These are phyloP conservation scores for Maudiozyma serrabonitensis DNA, from an alignment of 805 yeast species.

Conservation along the genomic window DNA sequence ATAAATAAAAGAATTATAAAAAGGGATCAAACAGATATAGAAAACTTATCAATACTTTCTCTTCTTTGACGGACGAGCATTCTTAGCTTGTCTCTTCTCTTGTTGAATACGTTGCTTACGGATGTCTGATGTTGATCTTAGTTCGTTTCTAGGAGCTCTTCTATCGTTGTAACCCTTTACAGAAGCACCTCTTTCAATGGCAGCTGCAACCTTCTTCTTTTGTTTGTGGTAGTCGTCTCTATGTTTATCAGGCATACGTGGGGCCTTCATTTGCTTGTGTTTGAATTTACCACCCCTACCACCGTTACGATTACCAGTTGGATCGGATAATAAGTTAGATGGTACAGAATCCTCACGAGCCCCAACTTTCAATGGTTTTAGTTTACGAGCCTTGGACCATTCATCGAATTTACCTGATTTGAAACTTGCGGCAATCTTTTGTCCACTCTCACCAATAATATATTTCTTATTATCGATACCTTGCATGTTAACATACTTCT, in stretches of 20 bases:
- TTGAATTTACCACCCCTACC: constrained; percentile 42
- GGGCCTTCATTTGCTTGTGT: constrained; percentile 70
- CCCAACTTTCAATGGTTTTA: constrained; percentile 46
- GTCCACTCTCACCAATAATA: constrained; percentile 93
- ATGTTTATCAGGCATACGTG: constrained; percentile 80
- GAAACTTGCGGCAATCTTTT: constrained; percentile 81
- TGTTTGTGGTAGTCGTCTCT: constrained; percentile 82
- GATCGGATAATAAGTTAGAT: constrained; percentile 28
- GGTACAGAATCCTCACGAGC: constrained; percentile 37
- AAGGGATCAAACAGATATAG: neutral
- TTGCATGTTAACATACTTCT: constrained; percentile 73
- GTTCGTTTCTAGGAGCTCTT: constrained; percentile 37
- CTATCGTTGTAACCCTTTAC: constrained; percentile 58
- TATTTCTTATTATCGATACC: constrained; percentile 70
- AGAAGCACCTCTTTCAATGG: constrained; percentile 60
- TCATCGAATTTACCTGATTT: constrained; percentile 85
- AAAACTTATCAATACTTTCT: constrained; percentile 15
- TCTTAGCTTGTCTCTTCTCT: constrained; percentile 74
- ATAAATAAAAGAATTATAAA: neutral
- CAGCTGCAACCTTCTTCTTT: constrained; percentile 71
- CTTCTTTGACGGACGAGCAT: constrained; percentile 54
- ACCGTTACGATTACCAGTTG: constrained; percentile 10
- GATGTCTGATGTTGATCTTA: constrained; percentile 63
- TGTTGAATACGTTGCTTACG: constrained; percentile 61
- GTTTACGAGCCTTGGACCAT: constrained; percentile 71